A percentile compares a stretch with the other conserved stretches of the same genome.
phyloP scores from a whole-genome alignment of 78 protist species.

The slime mould (Dictyostelium discoideum) region DNA sequence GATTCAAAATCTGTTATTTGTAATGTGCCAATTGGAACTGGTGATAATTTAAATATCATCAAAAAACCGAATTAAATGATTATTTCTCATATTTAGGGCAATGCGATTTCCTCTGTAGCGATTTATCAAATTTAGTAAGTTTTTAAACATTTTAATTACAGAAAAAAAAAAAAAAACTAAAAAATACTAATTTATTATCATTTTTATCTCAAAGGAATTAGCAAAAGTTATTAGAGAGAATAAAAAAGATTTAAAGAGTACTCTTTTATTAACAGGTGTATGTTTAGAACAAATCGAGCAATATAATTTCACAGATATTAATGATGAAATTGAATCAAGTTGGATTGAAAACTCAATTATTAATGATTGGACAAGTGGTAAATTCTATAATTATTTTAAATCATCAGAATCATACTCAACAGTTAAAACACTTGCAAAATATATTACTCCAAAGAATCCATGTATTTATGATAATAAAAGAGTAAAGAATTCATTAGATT shows the following conservation, averaged over 20 bases:
- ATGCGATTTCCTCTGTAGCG: background rate
- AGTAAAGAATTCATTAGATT: background rate
- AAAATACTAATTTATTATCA: background rate
- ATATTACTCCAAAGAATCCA: background rate
- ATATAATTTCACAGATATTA: background rate
- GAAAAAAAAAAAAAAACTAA: background rate
- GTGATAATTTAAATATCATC: background rate
- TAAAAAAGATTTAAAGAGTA: background rate
- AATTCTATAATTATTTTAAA: background rate
- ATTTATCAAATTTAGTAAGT: background rate
- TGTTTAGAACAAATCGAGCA: background rate
- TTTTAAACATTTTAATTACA: background rate
- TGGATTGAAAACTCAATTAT: background rate
- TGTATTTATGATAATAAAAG: background rate
- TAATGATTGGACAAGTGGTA: background rate
- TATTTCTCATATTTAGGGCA: conserved; percentile 2
- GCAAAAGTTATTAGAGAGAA: background rate
- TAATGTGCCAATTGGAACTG: conserved; percentile 25
- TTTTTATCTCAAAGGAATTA: background rate
- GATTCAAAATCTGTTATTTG: background rate
- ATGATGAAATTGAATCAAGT: background rate
- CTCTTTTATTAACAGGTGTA: background rate
- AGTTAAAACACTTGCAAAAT: background rate
- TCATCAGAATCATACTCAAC: background rate
- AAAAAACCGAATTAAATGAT: background rate